These are phyloP conservation scores for Podospora bellae-mahoneyi DNA, from an alignment of 495 filamentous ascomycete species.

Conservation along the genomic window DNA sequence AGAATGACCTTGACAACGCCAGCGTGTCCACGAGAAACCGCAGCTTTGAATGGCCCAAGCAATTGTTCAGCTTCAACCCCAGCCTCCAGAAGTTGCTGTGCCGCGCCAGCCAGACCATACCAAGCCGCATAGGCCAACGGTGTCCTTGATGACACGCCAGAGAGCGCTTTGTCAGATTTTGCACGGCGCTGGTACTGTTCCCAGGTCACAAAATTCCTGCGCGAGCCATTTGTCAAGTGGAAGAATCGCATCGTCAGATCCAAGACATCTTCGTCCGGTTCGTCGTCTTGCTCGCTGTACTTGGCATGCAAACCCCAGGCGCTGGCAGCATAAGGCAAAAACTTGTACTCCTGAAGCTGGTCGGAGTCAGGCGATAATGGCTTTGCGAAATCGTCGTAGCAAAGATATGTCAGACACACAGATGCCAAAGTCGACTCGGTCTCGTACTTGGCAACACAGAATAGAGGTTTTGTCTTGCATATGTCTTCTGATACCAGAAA, in stretches of 20 bases:
- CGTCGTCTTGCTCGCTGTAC: not conserved
- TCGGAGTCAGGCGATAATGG: not conserved
- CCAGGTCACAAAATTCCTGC: not conserved
- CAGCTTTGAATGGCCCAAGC: not conserved
- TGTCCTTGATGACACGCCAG: not conserved
- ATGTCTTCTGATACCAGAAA: slow-evolving; percentile 22
- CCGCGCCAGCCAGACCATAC: not conserved
- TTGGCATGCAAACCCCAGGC: not conserved
- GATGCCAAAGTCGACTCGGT: slow-evolving; percentile 12
- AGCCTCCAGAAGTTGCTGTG: not conserved
- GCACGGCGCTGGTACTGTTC: not conserved
- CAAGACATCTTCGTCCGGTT: not conserved
- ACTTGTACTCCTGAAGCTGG: not conserved
- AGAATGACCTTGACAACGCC: not conserved
- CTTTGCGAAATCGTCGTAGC: slow-evolving; percentile 1
- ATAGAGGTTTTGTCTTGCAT: slow-evolving; percentile 5
- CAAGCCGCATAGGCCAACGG: not conserved
- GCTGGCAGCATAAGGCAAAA: not conserved
- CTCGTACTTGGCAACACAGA: slow-evolving; percentile 8
- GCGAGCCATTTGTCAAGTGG: not conserved
- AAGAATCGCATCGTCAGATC: not conserved
- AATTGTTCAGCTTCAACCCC: not conserved
- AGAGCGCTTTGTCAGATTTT: not conserved
- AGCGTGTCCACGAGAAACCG: not conserved
- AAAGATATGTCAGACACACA: slow-evolving; percentile 13